Conservation (phyloP, 163 green algal genomes). For the Chlorella variabilis region DNA sequence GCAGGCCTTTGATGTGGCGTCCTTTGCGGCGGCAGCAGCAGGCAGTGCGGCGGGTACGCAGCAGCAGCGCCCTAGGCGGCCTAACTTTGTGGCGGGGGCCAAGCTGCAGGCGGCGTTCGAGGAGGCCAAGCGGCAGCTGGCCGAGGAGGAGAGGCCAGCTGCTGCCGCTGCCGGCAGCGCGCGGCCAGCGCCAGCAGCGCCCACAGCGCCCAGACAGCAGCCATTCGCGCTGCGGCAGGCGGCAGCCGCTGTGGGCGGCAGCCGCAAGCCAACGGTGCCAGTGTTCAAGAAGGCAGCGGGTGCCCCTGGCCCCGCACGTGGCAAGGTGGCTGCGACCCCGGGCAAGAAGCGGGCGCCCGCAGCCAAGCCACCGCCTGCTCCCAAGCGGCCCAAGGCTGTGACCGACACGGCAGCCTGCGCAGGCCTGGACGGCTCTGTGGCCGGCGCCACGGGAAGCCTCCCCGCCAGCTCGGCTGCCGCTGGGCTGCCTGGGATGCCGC, state of each 20-base stretch:
- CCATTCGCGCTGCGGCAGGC: conserved; percentile 19
- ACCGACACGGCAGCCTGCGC: neutral
- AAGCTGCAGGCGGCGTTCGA: conserved; percentile 8
- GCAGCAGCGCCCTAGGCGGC: neutral
- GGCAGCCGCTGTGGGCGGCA: neutral
- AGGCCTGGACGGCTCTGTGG: neutral
- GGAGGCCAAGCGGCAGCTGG: neutral
- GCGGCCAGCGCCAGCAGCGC: neutral
- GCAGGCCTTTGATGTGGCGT: neutral
- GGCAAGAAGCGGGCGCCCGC: conserved; percentile 6
- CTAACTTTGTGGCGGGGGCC: neutral
- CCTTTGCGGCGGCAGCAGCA: neutral
- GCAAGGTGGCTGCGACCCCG: neutral
- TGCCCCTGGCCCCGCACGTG: neutral
- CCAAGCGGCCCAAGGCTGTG: conserved; percentile 25
- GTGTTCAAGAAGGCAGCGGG: conserved; percentile 7
- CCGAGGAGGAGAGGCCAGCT: neutral
- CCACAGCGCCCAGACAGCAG: neutral
- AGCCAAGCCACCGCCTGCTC: conserved; percentile 8
- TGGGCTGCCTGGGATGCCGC: neutral
- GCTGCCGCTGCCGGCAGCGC: neutral
- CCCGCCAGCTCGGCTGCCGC: neutral
- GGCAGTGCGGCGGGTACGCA: neutral
- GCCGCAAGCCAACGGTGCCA: neutral
- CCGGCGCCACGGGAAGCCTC: neutral